Evolutionary conservation across 23 red algal genomes (phyloP).

Genomic region (Pyropia haitanensis): DNA sequence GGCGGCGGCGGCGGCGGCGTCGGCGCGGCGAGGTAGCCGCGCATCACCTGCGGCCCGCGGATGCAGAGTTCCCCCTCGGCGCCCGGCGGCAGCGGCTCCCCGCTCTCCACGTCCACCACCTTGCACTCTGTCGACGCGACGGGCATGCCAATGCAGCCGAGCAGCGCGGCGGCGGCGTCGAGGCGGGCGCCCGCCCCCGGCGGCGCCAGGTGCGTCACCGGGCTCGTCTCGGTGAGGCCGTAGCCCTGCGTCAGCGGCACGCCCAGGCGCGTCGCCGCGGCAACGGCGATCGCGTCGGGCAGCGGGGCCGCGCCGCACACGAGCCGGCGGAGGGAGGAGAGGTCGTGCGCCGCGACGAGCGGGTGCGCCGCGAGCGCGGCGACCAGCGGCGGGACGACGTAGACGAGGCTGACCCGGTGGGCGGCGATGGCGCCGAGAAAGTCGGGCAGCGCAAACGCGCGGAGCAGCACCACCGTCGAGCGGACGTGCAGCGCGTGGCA

Average conservation of each 20-base stretch:
- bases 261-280: background rate
- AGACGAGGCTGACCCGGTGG: background rate
- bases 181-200: background rate
- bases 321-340: background rate
- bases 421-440: background rate
- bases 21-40: conserved; percentile 35
- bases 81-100: background rate
- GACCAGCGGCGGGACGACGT: background rate
- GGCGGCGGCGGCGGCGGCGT: conserved; percentile 2
- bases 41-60: conserved; percentile 50
- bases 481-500: background rate
- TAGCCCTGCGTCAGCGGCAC: background rate
- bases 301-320: background rate
- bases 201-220: background rate
- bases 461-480: background rate
- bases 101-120: conserved; percentile 6
- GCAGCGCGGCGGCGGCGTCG: background rate
- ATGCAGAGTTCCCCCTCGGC: conserved; percentile 23
- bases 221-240: background rate
- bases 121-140: conserved; percentile 6
- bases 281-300: background rate
- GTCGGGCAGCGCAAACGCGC: background rate
- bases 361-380: background rate
- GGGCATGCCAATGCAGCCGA: conserved; percentile 6
- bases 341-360: background rate